Base-by-base conservation (phyloP, 2,329 filamentous ascomycete genomes). In the Cytospora mali region DNA sequence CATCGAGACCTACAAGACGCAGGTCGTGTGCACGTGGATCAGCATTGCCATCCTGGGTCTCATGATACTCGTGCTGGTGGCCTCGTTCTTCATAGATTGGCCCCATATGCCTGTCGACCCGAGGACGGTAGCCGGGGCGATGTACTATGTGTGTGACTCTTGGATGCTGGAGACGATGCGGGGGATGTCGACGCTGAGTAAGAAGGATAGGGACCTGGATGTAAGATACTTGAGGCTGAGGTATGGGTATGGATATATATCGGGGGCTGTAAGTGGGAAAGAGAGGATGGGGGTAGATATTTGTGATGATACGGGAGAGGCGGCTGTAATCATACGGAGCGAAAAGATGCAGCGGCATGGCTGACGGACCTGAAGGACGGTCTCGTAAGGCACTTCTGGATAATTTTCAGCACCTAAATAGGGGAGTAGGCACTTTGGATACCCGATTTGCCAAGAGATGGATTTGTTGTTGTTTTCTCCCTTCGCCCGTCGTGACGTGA, bases 91-190 rank as follows among this genome's bases (percentile, higher is more conserved):
- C 39, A 49, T 74, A 31, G 67, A 64, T 27, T 75, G 71, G 71
- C 75, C 71, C n/a, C 69, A 71, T 56, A 74, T 78, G 69, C 75
- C 76, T 6, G 69, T 75, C 16, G 71, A 75, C 29, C 75, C 74
- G 11, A 72, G 69, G 61, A 75, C 70, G 14, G 71, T 78, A 10
- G 73, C 73, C 0, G 74, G 74, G 23, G 71, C 75, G 6, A 70
- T 75, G 71, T 73, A 72, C 55, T 74, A 75, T 50, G 68, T 76
- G 27, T 72, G 69, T 56, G 74, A 74, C 64, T 73, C 73, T 55
- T 68, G 69, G 65, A 70, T 77, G 72, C 58, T 75, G 9, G 66
- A 66, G 49, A 68, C 67, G n/a, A 64, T 77, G 21, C 70, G 71
- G 27, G 71, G 73, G 6, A 35, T 74, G 27, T 68, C 68, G 42